Evolutionary conservation across 441 rosid genomes (phyloP), one percentile per base, ranked within the genome.

Genomic region (Arabidopsis hybrid): DNA sequence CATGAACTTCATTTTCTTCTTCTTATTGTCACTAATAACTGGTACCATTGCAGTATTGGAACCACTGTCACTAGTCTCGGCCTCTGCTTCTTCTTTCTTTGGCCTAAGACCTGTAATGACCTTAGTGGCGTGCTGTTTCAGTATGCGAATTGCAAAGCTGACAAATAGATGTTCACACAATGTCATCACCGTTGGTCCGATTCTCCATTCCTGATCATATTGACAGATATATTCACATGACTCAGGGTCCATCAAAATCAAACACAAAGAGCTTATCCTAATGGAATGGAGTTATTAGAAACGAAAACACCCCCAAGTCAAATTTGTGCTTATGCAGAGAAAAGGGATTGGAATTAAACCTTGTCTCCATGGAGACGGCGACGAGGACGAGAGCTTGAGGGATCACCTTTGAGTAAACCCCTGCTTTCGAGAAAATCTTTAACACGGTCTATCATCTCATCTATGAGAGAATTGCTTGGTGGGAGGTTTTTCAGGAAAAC

Each of bases 151-250:
- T 49, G 93, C 91, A 78, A 87, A 92, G 82, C 96, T 92, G 80
- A 95, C 99, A 36, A 95, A 87, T 9, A 95, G 86, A 86, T 92
- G 99, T 72, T 95, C 99, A 12, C 89, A 92, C 60, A 95, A 74
- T 62, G 99, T 92, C 75, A 83, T 9, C 69, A 95, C 67, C 1
- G 96, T 95, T 6, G 96, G 92, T 67, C 93, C 97, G 43, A 95
- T 79, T 76, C 85, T 89, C 99, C 98, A 91, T 77, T 92, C 96
- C 98, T 95, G 91, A 46, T 66, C 66, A 47, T 52, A 13, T 60
- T 52, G 12, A 46, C 11, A 77, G 42, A 65, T 26, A 71, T 32
- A 38, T 31, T 31, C 53, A 18, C 55, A 47, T 55, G 2, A 63
- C 26, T 65, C 66, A 40, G 67, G 3, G 42, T 52, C 38, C 32